These are phyloP conservation scores for Taxawa tesnikishii DNA, from an alignment of 2,329 filamentous ascomycete species.

Conservation along the genomic window DNA sequence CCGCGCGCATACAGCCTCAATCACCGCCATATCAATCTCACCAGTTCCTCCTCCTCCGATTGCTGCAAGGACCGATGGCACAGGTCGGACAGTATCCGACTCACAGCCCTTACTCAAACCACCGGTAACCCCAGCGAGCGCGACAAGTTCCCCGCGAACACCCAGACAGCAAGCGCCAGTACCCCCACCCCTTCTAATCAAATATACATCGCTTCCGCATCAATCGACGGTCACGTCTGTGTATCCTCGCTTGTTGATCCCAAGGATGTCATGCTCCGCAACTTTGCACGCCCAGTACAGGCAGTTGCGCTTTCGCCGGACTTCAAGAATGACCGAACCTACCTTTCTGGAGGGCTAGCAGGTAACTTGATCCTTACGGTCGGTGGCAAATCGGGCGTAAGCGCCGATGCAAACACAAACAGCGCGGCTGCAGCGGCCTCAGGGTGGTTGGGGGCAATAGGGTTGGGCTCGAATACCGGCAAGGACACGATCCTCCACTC, in stretches of 20 bases:
- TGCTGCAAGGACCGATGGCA: background rate
- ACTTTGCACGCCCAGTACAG: slow-evolving; percentile 87
- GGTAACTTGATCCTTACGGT: slow-evolving; percentile 79
- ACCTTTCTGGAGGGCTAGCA: slow-evolving; percentile 80
- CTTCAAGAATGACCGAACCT: slow-evolving; percentile 78
- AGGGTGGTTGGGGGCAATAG: slow-evolving; percentile 84
- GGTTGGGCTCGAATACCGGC: slow-evolving; percentile 63
- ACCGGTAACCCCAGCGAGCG: background rate
- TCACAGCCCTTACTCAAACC: background rate
- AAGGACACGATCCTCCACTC: slow-evolving; percentile 82
- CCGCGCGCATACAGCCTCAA: slow-evolving; percentile 82
- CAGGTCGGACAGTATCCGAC: background rate
- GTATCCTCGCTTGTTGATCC: slow-evolving; percentile 75
- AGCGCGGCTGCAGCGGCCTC: slow-evolving; percentile 67
- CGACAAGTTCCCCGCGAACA: background rate
- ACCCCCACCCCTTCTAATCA: slow-evolving; percentile 70
- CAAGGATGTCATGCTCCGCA: slow-evolving; percentile 82
- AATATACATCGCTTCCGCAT: slow-evolving; percentile 87
- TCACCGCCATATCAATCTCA: slow-evolving; percentile 82
- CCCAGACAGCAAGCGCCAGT: slow-evolving; percentile 40
- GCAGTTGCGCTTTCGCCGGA: slow-evolving; percentile 90
- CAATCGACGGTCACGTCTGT: slow-evolving; percentile 91
- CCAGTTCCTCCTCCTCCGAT: slow-evolving; percentile 57
- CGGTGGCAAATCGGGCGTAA: slow-evolving; percentile 67
- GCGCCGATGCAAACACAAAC: slow-evolving; percentile 73